Base-by-base conservation (phyloP, 2,329 filamentous ascomycete genomes). In the Thelonectria blattea region DNA sequence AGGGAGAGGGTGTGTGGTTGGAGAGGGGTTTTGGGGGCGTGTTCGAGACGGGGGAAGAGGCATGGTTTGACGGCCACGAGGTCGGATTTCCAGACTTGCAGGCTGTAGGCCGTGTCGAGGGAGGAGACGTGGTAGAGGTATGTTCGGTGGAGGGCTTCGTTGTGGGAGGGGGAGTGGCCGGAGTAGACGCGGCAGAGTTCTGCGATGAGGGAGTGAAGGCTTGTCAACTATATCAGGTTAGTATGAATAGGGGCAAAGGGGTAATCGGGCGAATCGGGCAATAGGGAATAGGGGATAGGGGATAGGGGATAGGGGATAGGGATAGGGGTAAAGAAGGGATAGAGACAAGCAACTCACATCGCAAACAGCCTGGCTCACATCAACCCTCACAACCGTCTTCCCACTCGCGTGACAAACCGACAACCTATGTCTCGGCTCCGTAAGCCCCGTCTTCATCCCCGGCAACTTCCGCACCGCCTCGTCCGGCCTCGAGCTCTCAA, bases 301-400 rank as follows among this genome's bases (percentile, higher is more conserved):
- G n/a, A n/a, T n/a, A n/a, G 1, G 10, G 14, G 10, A 9, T 18
- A 15, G 17, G 18, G 17, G 2, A 0, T 10, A 24, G 22, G 22
- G 7, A 22, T 17, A 15, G 6, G n/a, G n/a, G n/a, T n/a, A n/a
- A n/a, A n/a, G 18, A 22, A 8, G 1, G 15, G 0, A 1, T 11
- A 8, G 8, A 7, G 8, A n/a, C n/a, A n/a, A n/a, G n/a, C n/a
- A n/a, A 65, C 72, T 68, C 52, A 72, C 78, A 69, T 85, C 83
- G 56, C 81, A 84, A 17, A 85, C 71, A 1, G 81, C 81, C 56
- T 82, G 81, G 63, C 80, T 84, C 14, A 79, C 76, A 63, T 85
- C 83, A 4, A 85, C 62, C 67, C 82, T 82, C 39, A 85, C 65
- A 18, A 82, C 73, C 1, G 81, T 81, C 63, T 75, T 79, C 4